Evolutionary conservation across 208 protist genomes (phyloP).

Genomic region (Acanthamoeba triangularis): DNA sequence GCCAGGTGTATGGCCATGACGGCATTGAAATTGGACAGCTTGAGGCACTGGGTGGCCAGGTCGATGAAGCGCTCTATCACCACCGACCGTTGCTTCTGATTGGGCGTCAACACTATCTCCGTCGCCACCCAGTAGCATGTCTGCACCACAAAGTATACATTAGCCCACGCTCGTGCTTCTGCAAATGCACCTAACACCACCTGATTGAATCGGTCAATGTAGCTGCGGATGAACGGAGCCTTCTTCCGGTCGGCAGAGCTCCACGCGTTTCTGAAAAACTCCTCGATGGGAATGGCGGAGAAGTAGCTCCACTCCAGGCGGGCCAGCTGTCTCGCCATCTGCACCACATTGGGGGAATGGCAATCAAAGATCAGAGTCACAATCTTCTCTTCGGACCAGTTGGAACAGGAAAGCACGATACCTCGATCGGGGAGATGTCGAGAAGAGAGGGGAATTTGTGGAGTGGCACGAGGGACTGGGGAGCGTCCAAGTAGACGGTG

Average conservation of each 20-base stretch:
- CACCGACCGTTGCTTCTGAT: slow-evolving; percentile 37
- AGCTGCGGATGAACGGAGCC: neutral
- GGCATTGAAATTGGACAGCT: slow-evolving; percentile 56
- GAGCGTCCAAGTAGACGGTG: neutral
- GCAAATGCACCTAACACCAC: neutral
- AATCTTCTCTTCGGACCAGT: too few species aligned
- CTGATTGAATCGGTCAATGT: slow-evolving; percentile 67
- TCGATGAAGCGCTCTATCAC: slow-evolving; percentile 67
- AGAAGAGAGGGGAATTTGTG: neutral
- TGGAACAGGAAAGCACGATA: neutral
- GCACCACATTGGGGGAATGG: neutral
- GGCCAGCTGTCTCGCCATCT: slow-evolving; percentile 65
- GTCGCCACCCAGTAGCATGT: slow-evolving; percentile 67
- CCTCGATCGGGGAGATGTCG: slow-evolving; percentile 27
- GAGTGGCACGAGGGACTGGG: neutral
- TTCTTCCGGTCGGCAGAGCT: neutral
- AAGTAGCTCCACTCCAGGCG: slow-evolving; percentile 3
- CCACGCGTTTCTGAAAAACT: slow-evolving; percentile 52
- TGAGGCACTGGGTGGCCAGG: neutral
- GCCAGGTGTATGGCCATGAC: slow-evolving; percentile 63
- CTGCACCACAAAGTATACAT: neutral
- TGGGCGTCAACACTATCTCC: slow-evolving; percentile 60
- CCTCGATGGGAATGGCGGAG: neutral
- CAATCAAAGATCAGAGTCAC: too few species aligned
- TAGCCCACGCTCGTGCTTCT: neutral